Evolutionary conservation across 176 grass and related monocot genomes (phyloP), one percentile per base, ranked within the genome.

Genomic region (Bolboschoenus planiculmis): DNA sequence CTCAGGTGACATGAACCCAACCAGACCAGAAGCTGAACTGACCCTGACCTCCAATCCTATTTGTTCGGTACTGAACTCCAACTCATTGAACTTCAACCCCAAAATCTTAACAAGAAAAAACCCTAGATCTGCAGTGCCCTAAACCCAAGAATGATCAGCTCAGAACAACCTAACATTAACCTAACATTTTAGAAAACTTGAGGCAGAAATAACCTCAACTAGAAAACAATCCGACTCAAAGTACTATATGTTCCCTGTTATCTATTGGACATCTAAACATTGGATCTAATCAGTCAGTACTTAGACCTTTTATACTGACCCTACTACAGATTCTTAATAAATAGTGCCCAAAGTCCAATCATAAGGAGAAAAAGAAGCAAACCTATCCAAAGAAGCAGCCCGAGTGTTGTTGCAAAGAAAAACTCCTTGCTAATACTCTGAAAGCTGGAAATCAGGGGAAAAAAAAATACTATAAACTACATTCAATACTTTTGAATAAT

Each of bases 321-420:
- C 34, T 21, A 68, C 34, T n/a, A 5, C 7, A 79, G 34, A 57
- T 79, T 33, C 50, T 35, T 58, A 79, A 77, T 58, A 4, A 79
- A 58, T 55, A 68, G 16, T 10, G 6, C 24, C 67, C 36, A 42
- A 44, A 43, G 43, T 72, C 31, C 53, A 76, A 35, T 29, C 65
- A 43, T 55, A 64, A 6, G 15, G 51, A 51, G 29, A 37, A 31
- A 70, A 66, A 7, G 78, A 79, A 82, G 60, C 29, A 67, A 81
- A 95, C 92, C 96, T 98, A 95, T 88, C 90, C 90, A 95, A 35
- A 90, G 54, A 86, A 98, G 67, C 55, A 95, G 62, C 16, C 90
- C 87, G 1, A 85, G 35, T 74, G 90, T 88, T 65, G 95, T 93
- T 20, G 78, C 87, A 48, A 98, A 90, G 89, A 93, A 98, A 86